Conservation (phyloP, 768 basidiomycete genomes). For the Myochromella boudieri region DNA sequence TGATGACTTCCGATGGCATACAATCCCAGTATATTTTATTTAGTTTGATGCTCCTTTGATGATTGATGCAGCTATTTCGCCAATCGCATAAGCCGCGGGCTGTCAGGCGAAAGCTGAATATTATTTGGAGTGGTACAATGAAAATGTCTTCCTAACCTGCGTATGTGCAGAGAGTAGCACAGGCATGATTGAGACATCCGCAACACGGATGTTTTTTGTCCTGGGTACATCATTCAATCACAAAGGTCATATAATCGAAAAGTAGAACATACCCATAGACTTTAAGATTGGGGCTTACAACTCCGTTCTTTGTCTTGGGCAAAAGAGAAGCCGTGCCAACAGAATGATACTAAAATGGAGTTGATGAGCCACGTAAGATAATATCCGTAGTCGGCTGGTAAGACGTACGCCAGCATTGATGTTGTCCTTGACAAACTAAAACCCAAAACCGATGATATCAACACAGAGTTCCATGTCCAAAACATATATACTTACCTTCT, state of each 20-base stretch:
- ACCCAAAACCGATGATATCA: background rate
- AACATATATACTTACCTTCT: conserved; percentile 18
- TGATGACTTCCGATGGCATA: too few relatives aligned
- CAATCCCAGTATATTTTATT: too few relatives aligned
- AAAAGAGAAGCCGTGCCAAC: conserved; percentile 40
- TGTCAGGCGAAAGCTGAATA: conserved; percentile 1
- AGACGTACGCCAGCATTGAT: conserved; percentile 25
- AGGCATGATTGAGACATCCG: conserved; percentile 43
- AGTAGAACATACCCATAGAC: conserved; percentile 22
- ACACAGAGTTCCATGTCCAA: background rate
- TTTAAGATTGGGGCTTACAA: conserved; percentile 21
- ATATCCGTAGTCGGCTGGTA: background rate
- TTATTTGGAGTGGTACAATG: background rate
- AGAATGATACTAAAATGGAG: conserved; percentile 26
- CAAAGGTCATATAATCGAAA: background rate
- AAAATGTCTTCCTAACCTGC: conserved; percentile 21
- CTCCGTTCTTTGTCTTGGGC: conserved; percentile 26
- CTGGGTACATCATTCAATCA: conserved; percentile 28
- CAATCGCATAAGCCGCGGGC: conserved; percentile 25
- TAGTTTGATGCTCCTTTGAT: too few relatives aligned
- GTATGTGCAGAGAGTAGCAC: conserved; percentile 38
- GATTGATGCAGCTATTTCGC: conserved; percentile 22
- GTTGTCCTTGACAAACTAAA: conserved; percentile 22
- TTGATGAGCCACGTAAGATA: background rate
- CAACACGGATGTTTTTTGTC: conserved; percentile 46